Evolutionary conservation across 176 grass and related monocot species (phyloP).

Genomic region (Carex scoparia): DNA sequence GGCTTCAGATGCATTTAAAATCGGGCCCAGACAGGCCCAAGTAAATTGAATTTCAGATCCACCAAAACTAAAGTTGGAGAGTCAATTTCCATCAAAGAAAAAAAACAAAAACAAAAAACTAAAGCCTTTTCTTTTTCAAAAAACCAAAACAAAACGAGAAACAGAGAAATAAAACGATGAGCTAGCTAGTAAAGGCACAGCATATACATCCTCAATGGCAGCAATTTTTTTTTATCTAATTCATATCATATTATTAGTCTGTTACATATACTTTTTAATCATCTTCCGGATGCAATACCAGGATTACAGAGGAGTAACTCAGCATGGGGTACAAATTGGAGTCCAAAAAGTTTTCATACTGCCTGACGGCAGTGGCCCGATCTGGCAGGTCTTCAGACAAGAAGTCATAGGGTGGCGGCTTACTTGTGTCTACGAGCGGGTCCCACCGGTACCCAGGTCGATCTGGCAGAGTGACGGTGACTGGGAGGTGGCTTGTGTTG

Average conservation of each 20-base stretch:
- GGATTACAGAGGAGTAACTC: constrained; percentile 73
- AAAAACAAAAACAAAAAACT: too few species aligned
- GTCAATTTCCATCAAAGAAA: too few species aligned
- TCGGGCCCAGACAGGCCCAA: too few species aligned
- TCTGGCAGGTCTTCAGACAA: constrained; percentile 27
- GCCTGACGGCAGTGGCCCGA: constrained; percentile 14
- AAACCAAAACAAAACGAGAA: too few species aligned
- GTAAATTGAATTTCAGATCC: too few species aligned
- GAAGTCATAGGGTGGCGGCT: constrained; percentile 73
- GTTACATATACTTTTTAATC: not conserved
- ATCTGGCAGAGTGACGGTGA: constrained; percentile 41
- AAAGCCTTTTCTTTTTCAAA: too few species aligned
- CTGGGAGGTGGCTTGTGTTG: constrained; percentile 69
- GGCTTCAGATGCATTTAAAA: too few species aligned
- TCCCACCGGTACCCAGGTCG: constrained; percentile 66
- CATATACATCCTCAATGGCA: not conserved
- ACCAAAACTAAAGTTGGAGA: too few species aligned
- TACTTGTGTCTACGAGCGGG: constrained; percentile 72
- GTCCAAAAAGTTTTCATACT: constrained; percentile 62
- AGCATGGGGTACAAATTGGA: constrained; percentile 87
- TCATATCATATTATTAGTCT: not conserved
- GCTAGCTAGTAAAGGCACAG: not conserved
- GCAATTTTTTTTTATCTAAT: not conserved
- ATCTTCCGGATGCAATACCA: constrained; percentile 38
- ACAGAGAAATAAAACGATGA: not conserved